Conservation (phyloP, 2,329 filamentous ascomycete species). For the Xylaria hypoxylon region DNA sequence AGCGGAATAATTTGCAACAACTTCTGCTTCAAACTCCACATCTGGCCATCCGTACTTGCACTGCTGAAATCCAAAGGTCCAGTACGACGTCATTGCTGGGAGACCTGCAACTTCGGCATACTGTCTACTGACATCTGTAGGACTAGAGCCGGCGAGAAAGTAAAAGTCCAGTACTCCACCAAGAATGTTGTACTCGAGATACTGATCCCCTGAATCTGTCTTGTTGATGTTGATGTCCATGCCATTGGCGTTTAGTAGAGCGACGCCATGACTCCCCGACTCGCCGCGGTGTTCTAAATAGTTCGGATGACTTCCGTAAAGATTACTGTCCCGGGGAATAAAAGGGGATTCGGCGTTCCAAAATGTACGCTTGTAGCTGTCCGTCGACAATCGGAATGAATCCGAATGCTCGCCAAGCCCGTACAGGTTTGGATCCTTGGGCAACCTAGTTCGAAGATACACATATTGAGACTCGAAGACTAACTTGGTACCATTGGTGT, state of each 20-base stretch:
- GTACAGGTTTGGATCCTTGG: conserved; percentile 68
- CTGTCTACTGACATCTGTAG: conserved; percentile 61
- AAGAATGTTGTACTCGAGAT: conserved; percentile 75
- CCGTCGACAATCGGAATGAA: conserved; percentile 65
- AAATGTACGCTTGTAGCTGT: conserved; percentile 69
- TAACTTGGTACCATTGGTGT: conserved; percentile 56
- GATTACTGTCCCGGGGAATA: conserved; percentile 58
- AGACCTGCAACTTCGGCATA: conserved; percentile 62
- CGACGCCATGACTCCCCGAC: conserved; percentile 66
- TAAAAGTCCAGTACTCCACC: conserved; percentile 74
- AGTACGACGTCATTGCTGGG: conserved; percentile 65
- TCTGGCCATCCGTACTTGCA: conserved; percentile 66
- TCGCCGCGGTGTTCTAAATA: conserved; percentile 71
- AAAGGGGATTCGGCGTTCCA: conserved; percentile 70
- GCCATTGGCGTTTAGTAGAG: conserved; percentile 70
- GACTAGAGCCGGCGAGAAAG: conserved; percentile 62
- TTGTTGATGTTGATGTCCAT: conserved; percentile 67
- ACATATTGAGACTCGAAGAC: conserved; percentile 59
- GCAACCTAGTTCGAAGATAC: conserved; percentile 68
- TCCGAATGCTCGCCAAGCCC: conserved; percentile 74
- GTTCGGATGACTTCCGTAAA: conserved; percentile 73
- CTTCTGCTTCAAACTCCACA: conserved; percentile 66
- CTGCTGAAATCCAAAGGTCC: conserved; percentile 65
- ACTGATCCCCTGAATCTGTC: conserved; percentile 61
- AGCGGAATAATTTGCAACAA: conserved; percentile 66